phyloP scores from a whole-genome alignment of 805 yeast species.

The Candida ponderosae region DNA sequence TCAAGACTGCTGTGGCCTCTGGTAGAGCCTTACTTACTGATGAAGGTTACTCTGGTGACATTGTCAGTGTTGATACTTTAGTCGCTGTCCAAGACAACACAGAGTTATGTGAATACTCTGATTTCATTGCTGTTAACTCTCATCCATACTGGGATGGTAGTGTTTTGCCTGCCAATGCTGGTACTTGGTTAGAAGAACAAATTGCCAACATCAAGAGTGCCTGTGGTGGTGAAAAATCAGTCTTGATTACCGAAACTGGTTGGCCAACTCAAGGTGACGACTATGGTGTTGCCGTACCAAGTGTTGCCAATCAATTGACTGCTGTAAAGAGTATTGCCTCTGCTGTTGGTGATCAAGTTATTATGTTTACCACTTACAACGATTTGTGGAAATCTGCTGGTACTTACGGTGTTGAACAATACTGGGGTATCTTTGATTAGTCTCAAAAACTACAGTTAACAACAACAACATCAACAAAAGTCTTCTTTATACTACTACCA shows the following conservation, averaged over 20 bases:
- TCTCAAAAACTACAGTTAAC: background rate
- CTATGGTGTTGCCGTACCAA: slow-evolving; percentile 50
- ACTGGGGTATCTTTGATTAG: slow-evolving; percentile 30
- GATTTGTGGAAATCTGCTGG: slow-evolving; percentile 60
- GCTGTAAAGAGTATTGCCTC: slow-evolving; percentile 44
- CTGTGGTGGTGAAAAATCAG: slow-evolving; percentile 40
- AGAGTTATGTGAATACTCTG: slow-evolving; percentile 46
- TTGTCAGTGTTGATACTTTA: slow-evolving; percentile 59
- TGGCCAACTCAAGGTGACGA: slow-evolving; percentile 61
- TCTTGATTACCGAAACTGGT: slow-evolving; percentile 55
- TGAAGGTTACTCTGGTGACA: slow-evolving; percentile 43
- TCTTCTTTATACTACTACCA: too few relatives aligned
- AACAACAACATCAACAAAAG: too few relatives aligned
- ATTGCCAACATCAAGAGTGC: slow-evolving; percentile 33
- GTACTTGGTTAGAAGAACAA: slow-evolving; percentile 43
- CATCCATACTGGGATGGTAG: slow-evolving; percentile 62
- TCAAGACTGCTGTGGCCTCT: slow-evolving; percentile 35
- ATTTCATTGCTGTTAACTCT: slow-evolving; percentile 58
- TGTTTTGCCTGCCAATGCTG: slow-evolving; percentile 42
- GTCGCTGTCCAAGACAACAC: slow-evolving; percentile 51
- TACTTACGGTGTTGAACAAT: slow-evolving; percentile 48
- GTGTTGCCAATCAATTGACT: slow-evolving; percentile 39
- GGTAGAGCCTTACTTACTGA: slow-evolving; percentile 39
- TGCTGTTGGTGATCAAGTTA: slow-evolving; percentile 37
- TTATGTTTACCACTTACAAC: slow-evolving; percentile 54